A percentile compares a stretch with the other conserved stretches of the same genome.
Conservation (phyloP, 495 filamentous ascomycete species). For the Hypoxylon lienhwacheense region DNA sequence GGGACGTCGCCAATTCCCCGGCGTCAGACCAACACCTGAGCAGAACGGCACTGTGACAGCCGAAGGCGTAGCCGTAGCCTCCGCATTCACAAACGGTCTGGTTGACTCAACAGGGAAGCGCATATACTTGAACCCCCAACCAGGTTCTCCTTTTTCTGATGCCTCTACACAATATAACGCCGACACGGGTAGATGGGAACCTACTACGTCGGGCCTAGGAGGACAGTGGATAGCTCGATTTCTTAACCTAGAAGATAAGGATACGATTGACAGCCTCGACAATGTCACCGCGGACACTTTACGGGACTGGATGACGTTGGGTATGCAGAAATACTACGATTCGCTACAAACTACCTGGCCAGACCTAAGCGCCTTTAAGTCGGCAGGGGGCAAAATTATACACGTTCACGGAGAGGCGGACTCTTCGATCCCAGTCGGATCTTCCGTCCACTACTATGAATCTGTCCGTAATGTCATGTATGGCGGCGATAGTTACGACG, state of each 20-base stretch:
- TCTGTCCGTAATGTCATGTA: constrained; percentile 56
- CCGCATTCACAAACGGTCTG: constrained; percentile 48
- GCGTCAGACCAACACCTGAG: constrained; percentile 35
- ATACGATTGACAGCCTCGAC: constrained; percentile 42
- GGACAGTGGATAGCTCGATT: constrained; percentile 40
- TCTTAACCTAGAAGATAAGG: constrained; percentile 42
- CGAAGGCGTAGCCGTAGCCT: constrained; percentile 45
- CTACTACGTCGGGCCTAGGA: constrained; percentile 43
- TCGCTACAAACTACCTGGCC: constrained; percentile 53
- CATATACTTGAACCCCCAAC: constrained; percentile 53
- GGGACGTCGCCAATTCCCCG: constrained; percentile 19
- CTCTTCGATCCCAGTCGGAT: constrained; percentile 49
- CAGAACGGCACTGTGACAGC: constrained; percentile 51
- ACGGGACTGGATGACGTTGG: constrained; percentile 48
- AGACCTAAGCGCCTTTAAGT: constrained; percentile 49
- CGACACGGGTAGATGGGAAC: constrained; percentile 43
- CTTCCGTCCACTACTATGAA: constrained; percentile 54
- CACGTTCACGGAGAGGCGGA: constrained; percentile 58
- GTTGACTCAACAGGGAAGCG: constrained; percentile 47
- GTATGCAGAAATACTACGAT: constrained; percentile 44
- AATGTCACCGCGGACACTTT: constrained; percentile 55
- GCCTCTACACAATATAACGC: constrained; percentile 48
- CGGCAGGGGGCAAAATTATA: constrained; percentile 54
- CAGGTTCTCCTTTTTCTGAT: constrained; percentile 46
- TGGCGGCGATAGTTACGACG: constrained; percentile 40